These are phyloP conservation scores for Macroventuria anomochaeta DNA, from an alignment of 2,329 filamentous ascomycete species.

Conservation along the genomic window DNA sequence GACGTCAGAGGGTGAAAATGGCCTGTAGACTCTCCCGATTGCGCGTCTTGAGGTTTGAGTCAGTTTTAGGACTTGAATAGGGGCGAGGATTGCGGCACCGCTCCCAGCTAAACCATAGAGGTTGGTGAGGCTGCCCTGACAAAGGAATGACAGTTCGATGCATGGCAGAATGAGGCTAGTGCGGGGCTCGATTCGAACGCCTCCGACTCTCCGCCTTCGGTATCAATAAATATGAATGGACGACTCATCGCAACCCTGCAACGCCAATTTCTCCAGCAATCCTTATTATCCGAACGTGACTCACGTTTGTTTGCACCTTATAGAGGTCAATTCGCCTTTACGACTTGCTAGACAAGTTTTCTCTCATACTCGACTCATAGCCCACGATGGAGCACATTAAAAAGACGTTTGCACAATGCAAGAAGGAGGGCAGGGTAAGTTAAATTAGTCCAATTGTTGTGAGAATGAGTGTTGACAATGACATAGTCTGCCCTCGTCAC, in stretches of 20 bases:
- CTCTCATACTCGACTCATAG: not conserved
- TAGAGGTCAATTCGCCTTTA: conserved; percentile 17
- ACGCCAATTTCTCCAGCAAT: conserved; percentile 12
- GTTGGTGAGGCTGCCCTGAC: conserved; percentile 5
- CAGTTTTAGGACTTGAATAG: not conserved
- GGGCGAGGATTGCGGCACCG: not conserved
- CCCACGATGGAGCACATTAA: conserved; percentile 56
- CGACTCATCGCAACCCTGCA: conserved; percentile 18
- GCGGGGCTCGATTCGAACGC: conserved; percentile 20
- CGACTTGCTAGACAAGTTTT: conserved; percentile 12
- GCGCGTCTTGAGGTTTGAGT: not conserved
- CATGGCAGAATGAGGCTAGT: conserved; percentile 16
- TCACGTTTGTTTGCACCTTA: conserved; percentile 13
- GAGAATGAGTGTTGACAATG: conserved; percentile 15
- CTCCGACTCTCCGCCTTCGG: conserved; percentile 27
- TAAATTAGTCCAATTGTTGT: not conserved
- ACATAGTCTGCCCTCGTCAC: conserved; percentile 82
- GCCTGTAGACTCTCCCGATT: not conserved
- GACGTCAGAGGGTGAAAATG: conserved; percentile 8
- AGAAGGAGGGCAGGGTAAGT: conserved; percentile 56
- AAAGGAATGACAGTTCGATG: conserved; percentile 6
- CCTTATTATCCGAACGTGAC: conserved; percentile 12
- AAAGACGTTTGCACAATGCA: conserved; percentile 59
- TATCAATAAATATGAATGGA: conserved; percentile 21
- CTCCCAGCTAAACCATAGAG: not conserved